Evolutionary conservation across 2,329 filamentous ascomycete species (phyloP), one percentile per base, ranked within the genome.

Genomic region (Neoascochyta sp.): DNA sequence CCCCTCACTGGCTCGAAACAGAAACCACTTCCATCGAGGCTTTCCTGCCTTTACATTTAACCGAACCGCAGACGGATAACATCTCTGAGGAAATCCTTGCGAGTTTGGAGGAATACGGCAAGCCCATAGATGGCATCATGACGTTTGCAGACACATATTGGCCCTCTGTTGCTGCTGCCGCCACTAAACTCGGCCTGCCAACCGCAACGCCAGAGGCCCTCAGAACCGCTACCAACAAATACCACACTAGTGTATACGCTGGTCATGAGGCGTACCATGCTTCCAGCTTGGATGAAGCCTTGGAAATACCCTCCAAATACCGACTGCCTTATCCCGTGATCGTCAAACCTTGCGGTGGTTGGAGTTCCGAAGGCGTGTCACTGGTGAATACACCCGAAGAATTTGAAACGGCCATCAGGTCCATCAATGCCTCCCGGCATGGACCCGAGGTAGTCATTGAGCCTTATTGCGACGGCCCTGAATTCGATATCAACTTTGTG

Each of bases 261-360:
- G 24, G 24, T 16, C 12, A 27, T 15, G 17, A 27, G 12, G 15
- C 24, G 6, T 25, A 16, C 22, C 29, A 26, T 14, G 22, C 21
- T 23, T 17, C 26, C 22, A 32, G 22, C 29, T 32, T 23, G 22
- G 29, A 15, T 20, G 22, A 26, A 32, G 18, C 22, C 27, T 32
- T 23, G 29, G 16, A 15, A 26, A 26, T 26, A 16, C 22, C 19
- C 21, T n/a, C 22, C 27, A 29, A 17, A 21, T 13, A 31, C 7
- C 14, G 17, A 3, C 15, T 34, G 25, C 26, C 7, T 7, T 20
- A 20, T 20, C 38, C 38, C 3, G 29, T 64, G 6, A 56, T 67
- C 22, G 54, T 65, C 11, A 67, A 67, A 43, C 64, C 65, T 0
- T 54, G 48, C 17, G 43, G 32, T 1, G 64, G 62, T 4, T 59